Percentiles rank a stretch among this genome's conserved stretches.
Evolutionary conservation across 2,329 filamentous ascomycete genomes (phyloP).

Genomic region (Botryotinia narcissicola): DNA sequence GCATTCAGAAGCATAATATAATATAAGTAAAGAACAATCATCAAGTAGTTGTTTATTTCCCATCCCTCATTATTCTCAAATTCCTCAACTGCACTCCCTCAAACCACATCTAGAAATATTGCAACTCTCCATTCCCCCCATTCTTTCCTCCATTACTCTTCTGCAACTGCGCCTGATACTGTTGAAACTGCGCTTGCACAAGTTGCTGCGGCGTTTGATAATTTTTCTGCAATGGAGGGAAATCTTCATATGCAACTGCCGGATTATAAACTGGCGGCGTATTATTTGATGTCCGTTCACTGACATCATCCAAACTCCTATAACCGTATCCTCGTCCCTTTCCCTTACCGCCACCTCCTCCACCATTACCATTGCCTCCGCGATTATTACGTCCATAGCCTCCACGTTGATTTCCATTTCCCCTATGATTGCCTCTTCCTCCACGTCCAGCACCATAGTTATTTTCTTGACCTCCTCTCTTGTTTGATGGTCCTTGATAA

Average conservation of each 20-base stretch:
- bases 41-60: not conserved
- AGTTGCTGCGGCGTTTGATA: conserved; percentile 39
- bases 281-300: conserved; percentile 46
- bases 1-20: not conserved
- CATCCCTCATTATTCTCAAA: not conserved
- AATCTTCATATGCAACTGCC: conserved; percentile 39
- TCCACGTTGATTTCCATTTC: conserved; percentile 45
- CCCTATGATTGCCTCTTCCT: conserved; percentile 39
- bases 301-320: conserved; percentile 65
- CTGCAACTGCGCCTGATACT: conserved; percentile 36
- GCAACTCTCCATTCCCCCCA: conserved; percentile 32
- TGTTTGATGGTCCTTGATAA: conserved; percentile 38
- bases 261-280: conserved; percentile 36
- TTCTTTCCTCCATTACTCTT: conserved; percentile 31
- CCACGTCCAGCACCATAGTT: conserved; percentile 35
- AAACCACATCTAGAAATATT: conserved; percentile 31
- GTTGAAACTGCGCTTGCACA: conserved; percentile 37
- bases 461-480: conserved; percentile 35
- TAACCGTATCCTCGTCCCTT: conserved; percentile 55
- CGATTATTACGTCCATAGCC: conserved; percentile 30
- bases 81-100: not conserved
- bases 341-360: conserved; percentile 43
- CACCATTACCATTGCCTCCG: conserved; percentile 31
- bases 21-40: not conserved
- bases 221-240: conserved; percentile 38